Base-by-base conservation (phyloP, 2,329 filamentous ascomycete genomes). In the Thelonectria blattea region DNA sequence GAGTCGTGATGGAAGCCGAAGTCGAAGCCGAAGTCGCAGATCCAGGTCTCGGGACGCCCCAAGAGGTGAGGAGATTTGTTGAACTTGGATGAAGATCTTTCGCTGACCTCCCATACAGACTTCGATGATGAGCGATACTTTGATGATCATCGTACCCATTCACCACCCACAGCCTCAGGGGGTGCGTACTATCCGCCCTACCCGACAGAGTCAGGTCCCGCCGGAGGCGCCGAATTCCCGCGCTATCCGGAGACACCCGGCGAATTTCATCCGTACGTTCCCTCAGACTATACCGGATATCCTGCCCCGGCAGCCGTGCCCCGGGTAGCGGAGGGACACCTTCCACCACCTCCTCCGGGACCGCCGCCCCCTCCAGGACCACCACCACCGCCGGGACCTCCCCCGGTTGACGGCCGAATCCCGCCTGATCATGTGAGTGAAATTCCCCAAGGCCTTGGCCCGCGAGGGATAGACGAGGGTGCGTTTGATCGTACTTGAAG, bases 101-200 rank as follows among this genome's bases (percentile, higher is more conserved):
- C 42, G 43, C 66, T 71, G 45, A 70, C 61, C n/a, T 43, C 30
- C 14, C 48, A 51, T 27, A 47, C 37, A 65, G 67, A 58, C 30
- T 65, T 48, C 18, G 75, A 78, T n/a, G 70, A 73, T 46, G 73
- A 76, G 27, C 68, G 60, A 17, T 75, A 79, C 63, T 76, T 78
- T 57, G 71, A 76, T 42, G 69, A 74, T 53, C 69, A 71, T 41
- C 77, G 76, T 11, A 73, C 77, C 5, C 76, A 78, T 5, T 84
- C 82, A 2, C 82, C 82, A 1, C 79, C 80, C 3, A 81, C 77
- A 55, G 81, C 81, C 4, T 84, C 82, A 2, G 82, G 82, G n/a
- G 82, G 82, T 12, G 78, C 79, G 15, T 83, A 78, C 67, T 83
- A 81, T 60, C 79, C 78, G 3, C 78, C 79, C 3, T 78, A 78